phyloP scores from a whole-genome alignment of 1,139 yeast species.

The Nakaseomyces uthaithaninus region DNA sequence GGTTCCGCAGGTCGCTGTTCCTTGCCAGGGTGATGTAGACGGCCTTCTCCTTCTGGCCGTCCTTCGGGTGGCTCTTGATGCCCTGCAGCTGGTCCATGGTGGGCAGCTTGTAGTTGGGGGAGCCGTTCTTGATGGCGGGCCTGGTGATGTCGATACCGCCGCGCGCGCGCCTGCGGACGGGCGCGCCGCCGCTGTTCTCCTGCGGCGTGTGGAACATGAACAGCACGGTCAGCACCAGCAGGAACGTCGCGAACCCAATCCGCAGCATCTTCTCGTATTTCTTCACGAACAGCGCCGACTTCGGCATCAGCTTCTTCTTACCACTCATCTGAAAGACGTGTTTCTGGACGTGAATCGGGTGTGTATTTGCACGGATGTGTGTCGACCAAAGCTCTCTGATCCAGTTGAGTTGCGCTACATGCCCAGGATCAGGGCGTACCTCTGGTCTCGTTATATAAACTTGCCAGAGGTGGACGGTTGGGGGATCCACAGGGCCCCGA shows the following conservation, averaged over 20 bases:
- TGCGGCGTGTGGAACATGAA: conserved; percentile 20
- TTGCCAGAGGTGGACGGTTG: too few species aligned
- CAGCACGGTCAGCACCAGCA: conserved; percentile 22
- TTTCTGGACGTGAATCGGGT: too few species aligned
- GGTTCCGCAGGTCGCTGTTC: conserved; percentile 55
- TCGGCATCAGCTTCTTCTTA: conserved; percentile 28
- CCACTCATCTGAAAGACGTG: too few species aligned
- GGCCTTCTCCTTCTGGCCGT: conserved; percentile 45
- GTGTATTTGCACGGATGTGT: too few species aligned
- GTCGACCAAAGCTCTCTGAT: too few species aligned
- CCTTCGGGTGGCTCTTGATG: conserved; percentile 27
- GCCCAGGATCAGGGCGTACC: too few species aligned
- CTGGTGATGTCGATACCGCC: neutral
- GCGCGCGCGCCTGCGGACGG: neutral
- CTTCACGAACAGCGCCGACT: conserved; percentile 27
- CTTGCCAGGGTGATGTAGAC: conserved; percentile 70
- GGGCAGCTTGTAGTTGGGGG: conserved; percentile 19
- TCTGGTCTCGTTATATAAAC: too few species aligned
- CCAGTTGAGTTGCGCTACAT: too few species aligned
- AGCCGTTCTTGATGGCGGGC: conserved; percentile 1
- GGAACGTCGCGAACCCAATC: conserved; percentile 21
- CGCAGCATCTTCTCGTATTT: conserved; percentile 24
- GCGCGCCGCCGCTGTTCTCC: neutral
- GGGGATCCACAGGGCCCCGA: too few species aligned
- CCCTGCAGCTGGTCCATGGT: conserved; percentile 27